These are phyloP conservation scores for Thalassiosira ordinaria DNA, from an alignment of 352 stramenopile genomes.

Conservation along the genomic window DNA sequence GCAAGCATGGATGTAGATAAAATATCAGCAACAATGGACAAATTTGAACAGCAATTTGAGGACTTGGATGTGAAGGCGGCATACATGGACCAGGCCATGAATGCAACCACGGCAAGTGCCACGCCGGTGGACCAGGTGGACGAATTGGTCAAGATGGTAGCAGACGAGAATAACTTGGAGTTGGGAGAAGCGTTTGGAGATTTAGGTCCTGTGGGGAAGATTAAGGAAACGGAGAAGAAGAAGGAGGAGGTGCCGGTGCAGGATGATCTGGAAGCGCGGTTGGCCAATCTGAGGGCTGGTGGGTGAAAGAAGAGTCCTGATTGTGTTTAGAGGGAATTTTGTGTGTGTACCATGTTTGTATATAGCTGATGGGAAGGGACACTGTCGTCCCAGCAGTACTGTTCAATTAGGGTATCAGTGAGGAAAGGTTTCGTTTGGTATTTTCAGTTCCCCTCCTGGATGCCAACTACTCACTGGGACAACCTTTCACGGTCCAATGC, in stretches of 20 bases:
- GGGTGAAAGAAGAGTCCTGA: too few relatives aligned
- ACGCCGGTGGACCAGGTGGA: constrained; percentile 98
- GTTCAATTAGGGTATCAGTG: too few relatives aligned
- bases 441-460: too few relatives aligned
- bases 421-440: too few relatives aligned
- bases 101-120: constrained; percentile 92
- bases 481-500: too few relatives aligned
- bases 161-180: constrained; percentile 96
- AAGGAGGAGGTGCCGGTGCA: constrained; percentile 45
- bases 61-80: constrained; percentile 97
- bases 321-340: too few relatives aligned
- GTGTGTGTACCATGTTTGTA: too few relatives aligned
- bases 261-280: constrained; percentile 77
- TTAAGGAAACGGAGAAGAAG: constrained; percentile 81
- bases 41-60: constrained; percentile 99
- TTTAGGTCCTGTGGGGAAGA: constrained; percentile 89
- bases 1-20: constrained; percentile 97
- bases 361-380: too few relatives aligned
- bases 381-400: too few relatives aligned
- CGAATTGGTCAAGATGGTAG: constrained; percentile 96
- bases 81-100: constrained; percentile 99
- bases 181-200: constrained; percentile 93
- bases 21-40: constrained; percentile 95
- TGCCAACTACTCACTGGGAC: too few relatives aligned
- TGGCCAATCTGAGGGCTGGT: constrained; percentile 83